A percentile compares a stretch with the other conserved stretches of the same genome.
phyloP scores from a whole-genome alignment of 2,329 filamentous ascomycete species.

The Talaromyces sp. region DNA sequence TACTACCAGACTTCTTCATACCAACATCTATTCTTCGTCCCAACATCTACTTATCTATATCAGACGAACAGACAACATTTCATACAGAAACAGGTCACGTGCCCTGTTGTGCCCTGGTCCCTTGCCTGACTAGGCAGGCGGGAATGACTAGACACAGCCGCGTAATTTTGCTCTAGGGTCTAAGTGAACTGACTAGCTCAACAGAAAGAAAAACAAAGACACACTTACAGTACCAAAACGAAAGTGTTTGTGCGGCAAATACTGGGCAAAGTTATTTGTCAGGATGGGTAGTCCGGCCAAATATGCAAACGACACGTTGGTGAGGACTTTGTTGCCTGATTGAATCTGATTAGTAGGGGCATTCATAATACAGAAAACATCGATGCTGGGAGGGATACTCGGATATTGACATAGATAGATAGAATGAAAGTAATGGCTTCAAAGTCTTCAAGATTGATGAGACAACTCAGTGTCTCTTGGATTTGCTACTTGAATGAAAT shows the following conservation, averaged over 20 bases:
- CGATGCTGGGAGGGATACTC: no score
- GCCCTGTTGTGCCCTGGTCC: background rate
- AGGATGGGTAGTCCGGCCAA: background rate
- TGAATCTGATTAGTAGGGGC: no score
- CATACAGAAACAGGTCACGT: background rate
- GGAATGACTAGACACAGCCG: background rate
- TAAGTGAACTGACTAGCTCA: background rate
- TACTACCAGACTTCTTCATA: background rate
- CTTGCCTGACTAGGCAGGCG: background rate
- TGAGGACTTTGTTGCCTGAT: background rate
- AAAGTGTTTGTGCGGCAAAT: conserved; percentile 7
- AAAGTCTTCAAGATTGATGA: background rate
- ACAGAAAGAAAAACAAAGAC: background rate
- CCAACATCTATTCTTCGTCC: background rate
- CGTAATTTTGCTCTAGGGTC: background rate
- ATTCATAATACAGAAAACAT: no score
- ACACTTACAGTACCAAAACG: background rate
- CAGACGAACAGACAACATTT: background rate
- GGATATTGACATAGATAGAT: background rate
- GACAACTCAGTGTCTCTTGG: background rate
- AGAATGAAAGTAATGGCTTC: background rate
- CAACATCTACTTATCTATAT: background rate
- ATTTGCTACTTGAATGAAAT: background rate
- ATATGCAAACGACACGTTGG: background rate
- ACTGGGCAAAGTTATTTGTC: background rate